Percentiles rank a stretch among this genome's conserved stretches.
These are phyloP conservation scores for Zygosaccharomyces lentus DNA, from an alignment of 805 yeast genomes.

Conservation along the genomic window DNA sequence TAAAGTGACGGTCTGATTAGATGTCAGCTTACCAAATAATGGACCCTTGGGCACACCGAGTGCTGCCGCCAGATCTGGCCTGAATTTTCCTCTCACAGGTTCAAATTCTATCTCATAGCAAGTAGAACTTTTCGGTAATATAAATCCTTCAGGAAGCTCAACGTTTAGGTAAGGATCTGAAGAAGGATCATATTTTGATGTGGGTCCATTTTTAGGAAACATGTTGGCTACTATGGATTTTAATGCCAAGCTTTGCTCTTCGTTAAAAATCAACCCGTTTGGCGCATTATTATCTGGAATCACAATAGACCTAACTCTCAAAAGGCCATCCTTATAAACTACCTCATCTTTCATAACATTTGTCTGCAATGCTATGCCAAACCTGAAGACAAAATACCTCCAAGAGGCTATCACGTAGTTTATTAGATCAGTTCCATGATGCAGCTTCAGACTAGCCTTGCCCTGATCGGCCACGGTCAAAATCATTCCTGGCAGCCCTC, in stretches of 20 bases:
- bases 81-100: conserved; percentile 74
- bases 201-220: conserved; percentile 52
- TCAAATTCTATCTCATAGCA: conserved; percentile 64
- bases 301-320: conserved; percentile 39
- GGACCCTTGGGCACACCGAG: conserved; percentile 68
- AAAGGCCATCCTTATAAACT: conserved; percentile 34
- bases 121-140: conserved; percentile 40
- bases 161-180: conserved; percentile 37
- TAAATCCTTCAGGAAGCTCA: conserved; percentile 29
- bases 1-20: conserved; percentile 53
- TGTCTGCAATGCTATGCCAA: conserved; percentile 52
- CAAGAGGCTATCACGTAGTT: conserved; percentile 69
- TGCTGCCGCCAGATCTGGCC: conserved; percentile 56
- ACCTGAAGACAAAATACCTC: conserved; percentile 82
- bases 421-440: conserved; percentile 45
- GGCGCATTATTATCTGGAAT: conserved; percentile 4
- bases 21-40: conserved; percentile 53
- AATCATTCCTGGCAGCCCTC: conserved; percentile 91
- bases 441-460: conserved; percentile 49
- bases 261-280: conserved; percentile 7
- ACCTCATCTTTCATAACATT: conserved; percentile 23
- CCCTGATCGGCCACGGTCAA: conserved; percentile 81
- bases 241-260: conserved; percentile 15
- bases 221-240: conserved; percentile 42
- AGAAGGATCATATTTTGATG: conserved; percentile 36